phyloP scores from a whole-genome alignment of 805 yeast genomes.

The Tetrapisispora pingtungensis region DNA sequence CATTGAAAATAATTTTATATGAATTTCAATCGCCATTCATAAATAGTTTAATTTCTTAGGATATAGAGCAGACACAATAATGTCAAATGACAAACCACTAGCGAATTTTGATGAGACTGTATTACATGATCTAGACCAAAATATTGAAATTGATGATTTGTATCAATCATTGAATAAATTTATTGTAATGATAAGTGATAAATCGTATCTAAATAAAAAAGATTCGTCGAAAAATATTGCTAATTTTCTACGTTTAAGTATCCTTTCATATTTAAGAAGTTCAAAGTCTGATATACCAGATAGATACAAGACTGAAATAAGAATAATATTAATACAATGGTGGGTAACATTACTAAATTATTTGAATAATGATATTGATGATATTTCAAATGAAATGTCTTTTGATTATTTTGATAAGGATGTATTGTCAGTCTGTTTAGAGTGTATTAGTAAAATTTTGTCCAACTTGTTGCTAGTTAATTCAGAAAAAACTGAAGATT shows the following conservation, averaged over 20 bases:
- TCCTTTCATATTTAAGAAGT: slow-evolving; percentile 9
- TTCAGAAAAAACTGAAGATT: slow-evolving; percentile 6
- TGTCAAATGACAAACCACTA: neutral
- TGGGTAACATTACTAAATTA: slow-evolving; percentile 25
- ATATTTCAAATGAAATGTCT: neutral
- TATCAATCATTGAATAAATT: slow-evolving; percentile 3
- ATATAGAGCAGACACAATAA: neutral
- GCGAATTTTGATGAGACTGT: neutral
- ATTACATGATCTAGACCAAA: neutral
- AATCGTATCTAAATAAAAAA: too few species aligned
- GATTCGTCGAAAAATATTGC: slow-evolving; percentile 4
- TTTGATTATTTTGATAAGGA: slow-evolving; percentile 4
- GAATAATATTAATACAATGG: slow-evolving; percentile 25
- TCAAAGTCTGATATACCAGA: neutral
- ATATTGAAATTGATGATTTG: neutral
- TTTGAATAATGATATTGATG: slow-evolving; percentile 12
- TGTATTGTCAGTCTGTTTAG: slow-evolving; percentile 25
- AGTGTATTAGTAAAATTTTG: slow-evolving; percentile 27
- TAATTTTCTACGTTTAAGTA: slow-evolving; percentile 10
- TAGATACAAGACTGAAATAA: neutral
- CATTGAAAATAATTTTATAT: too few species aligned
- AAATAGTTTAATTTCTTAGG: too few species aligned
- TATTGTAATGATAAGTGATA: slow-evolving; percentile 1
- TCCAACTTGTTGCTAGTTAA: slow-evolving; percentile 15
- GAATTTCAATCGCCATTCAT: too few species aligned